Evolutionary conservation across 2,329 filamentous ascomycete genomes (phyloP).

Genomic region (Phialophora expanda): DNA sequence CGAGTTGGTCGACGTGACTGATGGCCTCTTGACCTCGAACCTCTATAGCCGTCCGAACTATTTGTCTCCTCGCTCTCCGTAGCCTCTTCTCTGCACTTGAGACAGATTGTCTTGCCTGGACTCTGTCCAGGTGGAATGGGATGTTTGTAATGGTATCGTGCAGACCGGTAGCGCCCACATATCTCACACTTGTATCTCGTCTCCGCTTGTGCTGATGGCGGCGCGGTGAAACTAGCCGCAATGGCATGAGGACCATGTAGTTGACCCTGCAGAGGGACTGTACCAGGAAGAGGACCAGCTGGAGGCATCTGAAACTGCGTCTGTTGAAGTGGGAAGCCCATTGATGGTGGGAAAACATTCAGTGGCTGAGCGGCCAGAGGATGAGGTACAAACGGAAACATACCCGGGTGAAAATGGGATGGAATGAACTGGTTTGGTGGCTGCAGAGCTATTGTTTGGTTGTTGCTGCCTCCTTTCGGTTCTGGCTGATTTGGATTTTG

Average conservation of each 20-base stretch:
- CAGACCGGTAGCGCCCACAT: conserved; percentile 38
- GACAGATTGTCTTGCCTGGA: conserved; percentile 36
- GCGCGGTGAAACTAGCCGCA: background rate
- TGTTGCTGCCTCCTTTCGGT: conserved; percentile 6
- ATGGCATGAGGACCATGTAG: conserved; percentile 7
- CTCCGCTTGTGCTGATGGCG: conserved; percentile 10
- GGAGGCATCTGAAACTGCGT: conserved; percentile 14
- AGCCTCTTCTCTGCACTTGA: conserved; percentile 34
- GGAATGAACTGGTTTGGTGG: conserved; percentile 24
- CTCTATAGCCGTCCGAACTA: conserved; percentile 26
- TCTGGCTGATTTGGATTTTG: conserved; percentile 17
- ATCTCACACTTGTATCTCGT: conserved; percentile 38
- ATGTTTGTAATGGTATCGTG: conserved; percentile 38
- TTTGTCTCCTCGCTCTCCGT: conserved; percentile 37
- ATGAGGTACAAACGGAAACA: conserved; percentile 21
- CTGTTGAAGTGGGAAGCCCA: conserved; percentile 11
- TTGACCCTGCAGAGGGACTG: conserved; percentile 15
- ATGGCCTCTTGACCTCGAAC: conserved; percentile 14
- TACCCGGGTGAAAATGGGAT: conserved; percentile 17
- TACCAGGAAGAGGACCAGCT: background rate
- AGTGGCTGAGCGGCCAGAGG: conserved; percentile 19
- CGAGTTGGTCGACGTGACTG: conserved; percentile 17
- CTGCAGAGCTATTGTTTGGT: conserved; percentile 8
- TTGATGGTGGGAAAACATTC: conserved; percentile 6
- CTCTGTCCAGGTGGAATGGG: conserved; percentile 35